Evolutionary conservation across 2,329 filamentous ascomycete species (phyloP).

Genomic region (Trichoderma afroharzianum): DNA sequence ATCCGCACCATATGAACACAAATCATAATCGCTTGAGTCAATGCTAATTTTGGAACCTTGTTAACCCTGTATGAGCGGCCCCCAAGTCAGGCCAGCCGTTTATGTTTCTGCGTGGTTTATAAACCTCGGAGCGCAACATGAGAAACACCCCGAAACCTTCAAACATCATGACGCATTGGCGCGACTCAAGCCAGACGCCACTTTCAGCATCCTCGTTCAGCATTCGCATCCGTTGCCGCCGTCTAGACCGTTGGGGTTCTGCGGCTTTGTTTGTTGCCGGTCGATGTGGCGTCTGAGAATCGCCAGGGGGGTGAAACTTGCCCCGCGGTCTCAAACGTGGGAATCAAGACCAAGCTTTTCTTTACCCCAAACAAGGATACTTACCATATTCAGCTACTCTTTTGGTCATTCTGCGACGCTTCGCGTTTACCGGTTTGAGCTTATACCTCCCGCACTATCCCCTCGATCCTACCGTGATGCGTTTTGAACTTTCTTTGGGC

Average conservation of each 20-base stretch:
- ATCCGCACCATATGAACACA: background rate
- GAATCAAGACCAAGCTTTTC: background rate
- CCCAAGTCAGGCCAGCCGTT: background rate
- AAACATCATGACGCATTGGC: conserved; percentile 3
- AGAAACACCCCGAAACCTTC: background rate
- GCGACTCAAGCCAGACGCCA: background rate
- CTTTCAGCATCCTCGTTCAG: too few relatives aligned
- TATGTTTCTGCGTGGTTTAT: background rate
- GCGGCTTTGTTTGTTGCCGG: conserved; percentile 18
- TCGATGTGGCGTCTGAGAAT: conserved; percentile 25
- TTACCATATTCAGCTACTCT: background rate
- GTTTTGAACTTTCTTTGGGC: background rate
- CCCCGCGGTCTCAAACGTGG: conserved; percentile 8
- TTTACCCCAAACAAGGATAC: background rate
- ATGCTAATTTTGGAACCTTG: background rate
- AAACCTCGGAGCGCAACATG: background rate
- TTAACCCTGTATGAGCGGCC: background rate
- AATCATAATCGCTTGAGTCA: background rate
- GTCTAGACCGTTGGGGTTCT: background rate
- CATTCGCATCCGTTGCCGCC: background rate
- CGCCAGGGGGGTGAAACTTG: conserved; percentile 7
- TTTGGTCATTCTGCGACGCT: conserved; percentile 3
- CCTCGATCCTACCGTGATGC: background rate
- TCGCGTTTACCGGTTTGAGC: background rate
- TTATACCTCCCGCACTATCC: background rate